Percentiles rank a stretch among this genome's conserved stretches.
These are phyloP conservation scores for Quercus robur DNA, from an alignment of 306 rosid genomes.

Conservation along the genomic window DNA sequence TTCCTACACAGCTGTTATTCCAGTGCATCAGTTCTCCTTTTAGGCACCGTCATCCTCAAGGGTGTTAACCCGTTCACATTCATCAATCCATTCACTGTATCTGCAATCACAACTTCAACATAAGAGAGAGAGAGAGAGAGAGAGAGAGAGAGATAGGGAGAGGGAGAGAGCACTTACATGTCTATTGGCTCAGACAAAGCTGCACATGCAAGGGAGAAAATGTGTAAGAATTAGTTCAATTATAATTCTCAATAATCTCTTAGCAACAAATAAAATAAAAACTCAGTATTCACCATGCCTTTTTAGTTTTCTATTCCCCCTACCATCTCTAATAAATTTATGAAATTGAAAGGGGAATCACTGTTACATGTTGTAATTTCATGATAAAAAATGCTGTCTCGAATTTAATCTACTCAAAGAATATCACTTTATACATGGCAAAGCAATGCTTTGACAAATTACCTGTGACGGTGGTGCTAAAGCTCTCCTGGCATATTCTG, in stretches of 20 bases:
- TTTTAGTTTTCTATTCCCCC: not conserved
- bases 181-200: conserved; percentile 85
- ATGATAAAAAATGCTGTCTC: not conserved
- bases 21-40: not conserved
- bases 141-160: not conserved
- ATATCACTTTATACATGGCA: not conserved
- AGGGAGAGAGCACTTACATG: conserved; percentile 48
- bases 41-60: conserved; percentile 72
- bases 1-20: not conserved
- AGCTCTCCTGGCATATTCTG: conserved; percentile 81
- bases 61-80: conserved; percentile 83
- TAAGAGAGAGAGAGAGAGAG: not conserved
- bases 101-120: conserved; percentile 36
- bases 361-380: not conserved
- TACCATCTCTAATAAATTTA: not conserved
- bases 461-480: conserved; percentile 77
- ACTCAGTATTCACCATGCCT: not conserved
- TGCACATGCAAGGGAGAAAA: conserved; percentile 29
- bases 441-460: not conserved
- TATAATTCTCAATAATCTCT: not conserved
- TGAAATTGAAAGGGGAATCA: not conserved
- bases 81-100: conserved; percentile 96
- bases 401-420: not conserved
- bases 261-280: no score
- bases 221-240: not conserved